Evolutionary conservation across 2,329 filamentous ascomycete species (phyloP).

Genomic region (Ceratocystis papillata): DNA sequence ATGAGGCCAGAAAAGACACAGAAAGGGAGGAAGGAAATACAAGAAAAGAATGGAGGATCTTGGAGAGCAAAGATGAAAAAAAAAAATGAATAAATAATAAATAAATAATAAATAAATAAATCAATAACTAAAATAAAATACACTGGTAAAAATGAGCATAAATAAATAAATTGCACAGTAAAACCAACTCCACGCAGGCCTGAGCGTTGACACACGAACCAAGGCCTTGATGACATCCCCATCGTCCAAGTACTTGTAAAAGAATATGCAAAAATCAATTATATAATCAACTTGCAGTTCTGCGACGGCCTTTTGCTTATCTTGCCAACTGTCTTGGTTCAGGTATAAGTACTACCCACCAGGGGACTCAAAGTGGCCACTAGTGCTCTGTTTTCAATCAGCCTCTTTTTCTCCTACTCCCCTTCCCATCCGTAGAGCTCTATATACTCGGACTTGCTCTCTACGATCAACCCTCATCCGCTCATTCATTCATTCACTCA

Average conservation of each 20-base stretch:
- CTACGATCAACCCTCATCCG: too few species aligned
- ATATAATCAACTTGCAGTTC: not conserved
- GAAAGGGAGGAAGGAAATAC: too few species aligned
- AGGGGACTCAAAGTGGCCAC: not conserved
- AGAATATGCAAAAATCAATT: not conserved
- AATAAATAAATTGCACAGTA: not conserved
- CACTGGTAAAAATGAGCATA: not conserved
- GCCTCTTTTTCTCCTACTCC: too few species aligned
- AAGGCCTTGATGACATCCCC: slow-evolving; percentile 4
- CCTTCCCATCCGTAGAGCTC: too few species aligned
- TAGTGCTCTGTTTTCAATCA: not conserved
- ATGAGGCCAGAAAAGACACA: too few species aligned
- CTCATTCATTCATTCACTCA: too few species aligned
- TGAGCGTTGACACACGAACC: slow-evolving; percentile 12
- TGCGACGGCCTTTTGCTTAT: not conserved
- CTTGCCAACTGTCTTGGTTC: not conserved
- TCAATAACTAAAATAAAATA: not conserved
- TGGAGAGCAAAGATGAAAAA: not conserved
- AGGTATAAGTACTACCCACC: not conserved
- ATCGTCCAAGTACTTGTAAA: not conserved
- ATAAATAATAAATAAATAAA: not conserved
- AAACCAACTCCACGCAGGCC: not conserved
- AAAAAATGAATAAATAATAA: not conserved
- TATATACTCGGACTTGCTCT: not conserved
- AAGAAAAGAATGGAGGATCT: too few species aligned